Evolutionary conservation across 2,329 filamentous ascomycete genomes (phyloP), one percentile per base, ranked within the genome.

Genomic region (Zopfia rhizophila): DNA sequence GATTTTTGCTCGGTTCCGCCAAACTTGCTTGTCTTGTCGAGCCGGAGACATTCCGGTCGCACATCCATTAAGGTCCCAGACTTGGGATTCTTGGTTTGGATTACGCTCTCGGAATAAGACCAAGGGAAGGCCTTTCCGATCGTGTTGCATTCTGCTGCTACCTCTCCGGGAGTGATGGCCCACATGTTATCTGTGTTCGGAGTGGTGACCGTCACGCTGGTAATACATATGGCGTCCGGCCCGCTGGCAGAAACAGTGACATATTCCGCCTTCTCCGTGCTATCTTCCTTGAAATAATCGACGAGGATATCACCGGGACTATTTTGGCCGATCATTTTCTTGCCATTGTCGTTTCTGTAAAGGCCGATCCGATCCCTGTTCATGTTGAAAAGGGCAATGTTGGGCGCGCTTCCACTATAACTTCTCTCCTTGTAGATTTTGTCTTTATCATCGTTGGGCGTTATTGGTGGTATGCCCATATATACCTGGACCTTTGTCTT

Each of bases 251-350:
- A 16, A 5, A 40, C 37, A 10, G 37, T 40, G n/a, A 40, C 30
- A 19, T 40, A 40, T 30, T 40, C 37, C 3, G 37, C 13, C 19
- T 40, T 40, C 16, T 40, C 37, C 6, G 37, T 40, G 16, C 16
- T 27, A n/a, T n/a, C 24, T n/a, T 27, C n/a, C n/a, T 27, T n/a
- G n/a, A 27, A 27, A 27, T 27, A 27, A n/a, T 27, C 24, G 24
- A n/a, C 24, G 24, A 8, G n/a, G n/a, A 27, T 8, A 14, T 40
- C 37, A 16, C 21, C 30, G 16, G 37, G 37, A 11, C 12, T 13
- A 21, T 40, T 31, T n/a, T 40, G 24, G 7, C 30, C 16, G 14
- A 40, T 30, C 10, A 30, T n/a, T n/a, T 14, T 19, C 5, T 30
- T 13, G 16, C 37, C n/a, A 13, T 16, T 21, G 21, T 29, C 27